Base-by-base conservation (phyloP, 495 filamentous ascomycete genomes). In the Tuber brumale region DNA sequence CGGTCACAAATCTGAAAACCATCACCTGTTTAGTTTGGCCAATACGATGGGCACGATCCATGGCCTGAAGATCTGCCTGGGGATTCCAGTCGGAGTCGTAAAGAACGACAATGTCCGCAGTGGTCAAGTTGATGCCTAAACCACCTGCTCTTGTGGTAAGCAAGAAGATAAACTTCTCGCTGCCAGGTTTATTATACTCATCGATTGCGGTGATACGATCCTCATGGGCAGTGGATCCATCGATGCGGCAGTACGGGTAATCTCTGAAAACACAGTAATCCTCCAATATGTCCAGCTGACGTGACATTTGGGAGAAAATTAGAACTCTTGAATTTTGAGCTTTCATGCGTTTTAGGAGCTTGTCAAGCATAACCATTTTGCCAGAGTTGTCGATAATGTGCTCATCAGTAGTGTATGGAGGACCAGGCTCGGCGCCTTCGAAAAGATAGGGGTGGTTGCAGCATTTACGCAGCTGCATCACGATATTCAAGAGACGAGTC, bases 11-110 rank as follows among this genome's bases (percentile, higher is more conserved):
- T 74, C 95, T 89, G 85, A 95, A 99, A 1, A 98, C 95, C 45
- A 93, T 88, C 3, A 99, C 95, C 81, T 99, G 95, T 85, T 99
- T 99, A 1, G 93, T 99, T 85, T 99, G 95, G 70, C 95, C 95
- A 82, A 99, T 99, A 85, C 95, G 93, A 86, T 99, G 95, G 44
- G 95, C 95, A 78, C 95, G 92, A 78, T 99, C 95, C 95, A 99
- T 99, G 66, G 95, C 95, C 85, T 99, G 95, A 70, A 99, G 84
- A 89, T 99, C 95, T 23, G 95, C 95, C 84, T 99, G 95, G 9
- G 95, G 95, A 79, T 99, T 99, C 95, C 95, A 99, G 83, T 99
- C 95, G 83, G 94, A 97, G 83, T 99, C 95, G 82, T 94, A 99
- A n/a, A 99, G 90, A 31, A 99, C 90, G 51, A 99, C 95, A 79